These are phyloP conservation scores for Septoria petroselini DNA, from an alignment of 2,329 filamentous ascomycete genomes.

Conservation along the genomic window DNA sequence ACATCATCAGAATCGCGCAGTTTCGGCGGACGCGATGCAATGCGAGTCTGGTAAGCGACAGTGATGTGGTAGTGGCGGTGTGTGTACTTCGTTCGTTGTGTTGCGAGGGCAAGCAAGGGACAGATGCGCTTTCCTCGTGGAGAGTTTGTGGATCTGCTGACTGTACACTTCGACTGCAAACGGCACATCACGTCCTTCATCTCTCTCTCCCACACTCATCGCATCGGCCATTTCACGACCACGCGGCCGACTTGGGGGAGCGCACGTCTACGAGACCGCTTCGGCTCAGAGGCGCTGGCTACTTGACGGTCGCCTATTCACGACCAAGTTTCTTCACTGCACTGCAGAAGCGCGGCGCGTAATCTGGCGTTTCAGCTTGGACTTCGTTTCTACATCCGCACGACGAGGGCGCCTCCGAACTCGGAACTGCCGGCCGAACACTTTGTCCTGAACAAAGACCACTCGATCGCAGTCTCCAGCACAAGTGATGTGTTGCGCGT, in stretches of 20 bases:
- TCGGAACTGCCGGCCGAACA: conserved; percentile 1
- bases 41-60: neutral
- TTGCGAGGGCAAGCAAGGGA: too few species aligned
- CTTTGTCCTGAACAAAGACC: neutral
- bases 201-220: too few species aligned
- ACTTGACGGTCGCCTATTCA: neutral
- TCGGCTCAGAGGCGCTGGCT: too few species aligned
- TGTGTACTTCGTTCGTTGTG: neutral
- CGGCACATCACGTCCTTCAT: neutral
- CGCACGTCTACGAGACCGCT: too few species aligned
- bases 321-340: neutral
- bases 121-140: conserved; percentile 9
- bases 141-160: neutral
- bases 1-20: conserved; percentile 29
- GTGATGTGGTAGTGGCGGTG: neutral
- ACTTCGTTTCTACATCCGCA: conserved; percentile 6
- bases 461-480: neutral
- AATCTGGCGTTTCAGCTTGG: conserved; percentile 12
- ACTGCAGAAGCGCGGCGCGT: conserved; percentile 6
- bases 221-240: too few species aligned
- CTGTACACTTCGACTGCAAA: neutral
- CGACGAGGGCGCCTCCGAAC: conserved; percentile 2
- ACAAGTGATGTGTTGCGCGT: conserved; percentile 4
- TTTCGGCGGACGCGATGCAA: conserved; percentile 2
- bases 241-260: too few species aligned